Conservation (phyloP, 2,329 filamentous ascomycete species). For the Neonectria neomacrospora region DNA sequence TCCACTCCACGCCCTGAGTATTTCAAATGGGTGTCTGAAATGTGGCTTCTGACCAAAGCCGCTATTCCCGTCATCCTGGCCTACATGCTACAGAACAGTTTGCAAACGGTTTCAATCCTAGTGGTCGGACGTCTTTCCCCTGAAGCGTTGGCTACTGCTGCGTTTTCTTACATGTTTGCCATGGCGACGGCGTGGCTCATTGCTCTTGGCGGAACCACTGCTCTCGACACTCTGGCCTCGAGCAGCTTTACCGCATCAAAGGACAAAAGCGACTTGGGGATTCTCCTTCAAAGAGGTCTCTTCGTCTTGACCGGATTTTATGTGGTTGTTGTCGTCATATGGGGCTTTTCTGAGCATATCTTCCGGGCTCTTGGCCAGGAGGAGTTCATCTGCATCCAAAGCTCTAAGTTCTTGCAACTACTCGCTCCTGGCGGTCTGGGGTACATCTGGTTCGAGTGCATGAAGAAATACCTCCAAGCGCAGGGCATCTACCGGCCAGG, state of each 20-base stretch:
- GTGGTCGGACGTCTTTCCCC: slow-evolving; percentile 83
- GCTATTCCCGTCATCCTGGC: slow-evolving; percentile 84
- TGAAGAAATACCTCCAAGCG: slow-evolving; percentile 90
- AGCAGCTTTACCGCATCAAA: slow-evolving; percentile 84
- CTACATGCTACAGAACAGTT: slow-evolving; percentile 85
- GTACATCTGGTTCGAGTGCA: slow-evolving; percentile 87
- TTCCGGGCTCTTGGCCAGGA: slow-evolving; percentile 83
- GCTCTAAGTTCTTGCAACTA: slow-evolving; percentile 76
- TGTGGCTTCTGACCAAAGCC: slow-evolving; percentile 68
- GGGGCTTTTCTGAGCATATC: slow-evolving; percentile 78
- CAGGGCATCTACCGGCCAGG: slow-evolving; percentile 88
- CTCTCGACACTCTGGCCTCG: slow-evolving; percentile 85
- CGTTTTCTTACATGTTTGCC: slow-evolving; percentile 94
- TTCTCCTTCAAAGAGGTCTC: slow-evolving; percentile 81
- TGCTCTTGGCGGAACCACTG: slow-evolving; percentile 85
- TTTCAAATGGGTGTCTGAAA: slow-evolving; percentile 41
- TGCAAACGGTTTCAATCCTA: slow-evolving; percentile 85
- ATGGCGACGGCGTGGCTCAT: slow-evolving; percentile 91
- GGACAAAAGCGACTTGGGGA: slow-evolving; percentile 80
- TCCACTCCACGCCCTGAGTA: neutral
- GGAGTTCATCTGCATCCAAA: slow-evolving; percentile 78
- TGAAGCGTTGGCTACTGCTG: slow-evolving; percentile 81
- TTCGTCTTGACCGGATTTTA: slow-evolving; percentile 80
- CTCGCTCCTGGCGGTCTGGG: slow-evolving; percentile 85
- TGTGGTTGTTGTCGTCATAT: slow-evolving; percentile 75